Evolutionary conservation across 768 basidiomycete species (phyloP), one percentile per base, ranked within the genome.

Genomic region (Russula abietina): DNA sequence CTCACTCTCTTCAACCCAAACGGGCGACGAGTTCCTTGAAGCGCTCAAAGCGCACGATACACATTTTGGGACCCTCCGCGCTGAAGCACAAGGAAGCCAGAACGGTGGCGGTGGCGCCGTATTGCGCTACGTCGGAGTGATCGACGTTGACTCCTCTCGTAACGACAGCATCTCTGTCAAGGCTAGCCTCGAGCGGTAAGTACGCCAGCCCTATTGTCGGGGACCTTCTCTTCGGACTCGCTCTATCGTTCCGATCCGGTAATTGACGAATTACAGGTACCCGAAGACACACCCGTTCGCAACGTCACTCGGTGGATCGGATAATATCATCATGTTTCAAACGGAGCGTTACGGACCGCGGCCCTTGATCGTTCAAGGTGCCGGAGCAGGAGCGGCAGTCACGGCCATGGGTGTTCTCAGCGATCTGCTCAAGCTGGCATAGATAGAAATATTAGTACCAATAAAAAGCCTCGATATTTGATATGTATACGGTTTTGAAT

Each of bases 271-370:
- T 45, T 19, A 22, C 65, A 98, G 95, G 73, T 99, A 98, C 73
- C 84, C 93, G 5, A 80, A 77, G 28, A 83, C 86, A 17, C 97
- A 99, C 73, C 89, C 97, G 1, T 98, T 99, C 71, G 95, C 95
- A 4, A 96, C 96, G 1, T 91, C 95, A 1, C 83, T 99, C 16
- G 91, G 93, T 24, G 97, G 96, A 0, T 93, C 93, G 24, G 97
- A 99, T 75, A 98, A 98, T 73, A 98, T 99, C 71, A 84, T 99
- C 72, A 91, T 97, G 80, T 98, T 98, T 83, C 89, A 93, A 72
- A 98, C 96, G 0, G 86, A 90, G 70, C 81, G 97, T 46, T 99
- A 99, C 71, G 86, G 88, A 3, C 82, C 87, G 9, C 77, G 93
- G 46, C 96, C 97, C 1, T 77, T 99, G 60, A 91, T 98, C 64